Conservation (phyloP, 2,329 filamentous ascomycete species). For the Escovopsis sp. region DNA sequence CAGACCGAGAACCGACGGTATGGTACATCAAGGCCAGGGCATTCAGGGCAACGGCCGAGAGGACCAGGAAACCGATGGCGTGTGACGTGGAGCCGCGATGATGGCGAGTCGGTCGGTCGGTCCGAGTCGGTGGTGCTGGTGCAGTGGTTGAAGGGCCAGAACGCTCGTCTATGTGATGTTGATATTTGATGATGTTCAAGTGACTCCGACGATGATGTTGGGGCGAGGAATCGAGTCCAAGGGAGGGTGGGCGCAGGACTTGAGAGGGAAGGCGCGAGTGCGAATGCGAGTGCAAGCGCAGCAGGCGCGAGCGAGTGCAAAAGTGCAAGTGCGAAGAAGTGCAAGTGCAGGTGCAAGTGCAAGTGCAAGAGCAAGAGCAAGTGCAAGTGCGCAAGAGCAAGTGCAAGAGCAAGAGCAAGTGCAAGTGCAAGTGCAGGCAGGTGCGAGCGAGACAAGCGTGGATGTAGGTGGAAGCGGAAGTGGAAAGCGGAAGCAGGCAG, state of each 20-base stretch:
- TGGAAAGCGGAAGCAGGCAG: neutral
- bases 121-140: no score
- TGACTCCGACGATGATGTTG: no score
- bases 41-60: conserved; percentile 2
- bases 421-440: conserved; percentile 7
- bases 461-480: neutral
- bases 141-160: no score
- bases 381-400: conserved; percentile 3
- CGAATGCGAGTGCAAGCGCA: neutral
- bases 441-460: conserved; percentile 10
- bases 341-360: conserved; percentile 9
- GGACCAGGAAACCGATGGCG: neutral
- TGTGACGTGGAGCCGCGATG: no score
- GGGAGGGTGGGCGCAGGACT: conserved; percentile 1
- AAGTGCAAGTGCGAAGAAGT: conserved; percentile 1
- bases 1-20: neutral
- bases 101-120: no score
- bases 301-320: no score
- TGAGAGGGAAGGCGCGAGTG: neutral
- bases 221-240: conserved; percentile 6
- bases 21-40: conserved; percentile 1
- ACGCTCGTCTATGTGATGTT: no score
- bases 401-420: neutral
- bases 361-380: neutral
- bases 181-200: conserved; percentile 6